Conservation (phyloP, 768 basidiomycete genomes). For the Auriculariales sp. region DNA sequence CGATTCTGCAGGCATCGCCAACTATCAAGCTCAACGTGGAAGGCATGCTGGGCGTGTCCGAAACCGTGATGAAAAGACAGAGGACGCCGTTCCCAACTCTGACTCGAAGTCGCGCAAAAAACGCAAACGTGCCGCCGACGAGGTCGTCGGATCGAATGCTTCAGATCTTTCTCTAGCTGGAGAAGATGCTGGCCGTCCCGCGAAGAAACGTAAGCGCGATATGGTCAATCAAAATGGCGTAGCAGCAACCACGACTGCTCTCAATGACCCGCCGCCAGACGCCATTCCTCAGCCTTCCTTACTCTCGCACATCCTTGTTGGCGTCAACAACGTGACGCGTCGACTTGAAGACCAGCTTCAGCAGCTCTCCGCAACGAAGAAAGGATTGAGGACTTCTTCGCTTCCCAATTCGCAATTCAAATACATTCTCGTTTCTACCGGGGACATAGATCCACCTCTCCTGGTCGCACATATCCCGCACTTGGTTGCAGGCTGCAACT, state of each 20-base stretch:
- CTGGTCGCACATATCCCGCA: slow-evolving; percentile 64
- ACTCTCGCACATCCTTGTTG: slow-evolving; percentile 36
- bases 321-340: slow-evolving; percentile 74
- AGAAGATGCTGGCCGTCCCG: neutral
- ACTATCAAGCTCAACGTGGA: neutral
- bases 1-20: neutral
- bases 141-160: no score
- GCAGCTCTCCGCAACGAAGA: slow-evolving; percentile 11
- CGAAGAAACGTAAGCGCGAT: neutral
- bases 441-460: slow-evolving; percentile 59
- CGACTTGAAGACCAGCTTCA: slow-evolving; percentile 45
- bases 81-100: neutral
- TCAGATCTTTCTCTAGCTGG: neutral
- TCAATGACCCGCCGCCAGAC: slow-evolving; percentile 1
- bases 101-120: neutral
- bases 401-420: slow-evolving; percentile 4
- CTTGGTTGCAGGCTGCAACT: slow-evolving; percentile 66
- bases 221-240: no score
- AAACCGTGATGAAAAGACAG: neutral
- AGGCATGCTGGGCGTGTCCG: neutral
- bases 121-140: neutral
- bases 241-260: no score
- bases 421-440: slow-evolving; percentile 51
- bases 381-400: slow-evolving; percentile 4
- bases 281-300: slow-evolving; percentile 29